Percentiles rank a stretch among this genome's conserved stretches.
These are phyloP conservation scores for Cairneyella variabilis DNA, from an alignment of 495 filamentous ascomycete species.

Conservation along the genomic window DNA sequence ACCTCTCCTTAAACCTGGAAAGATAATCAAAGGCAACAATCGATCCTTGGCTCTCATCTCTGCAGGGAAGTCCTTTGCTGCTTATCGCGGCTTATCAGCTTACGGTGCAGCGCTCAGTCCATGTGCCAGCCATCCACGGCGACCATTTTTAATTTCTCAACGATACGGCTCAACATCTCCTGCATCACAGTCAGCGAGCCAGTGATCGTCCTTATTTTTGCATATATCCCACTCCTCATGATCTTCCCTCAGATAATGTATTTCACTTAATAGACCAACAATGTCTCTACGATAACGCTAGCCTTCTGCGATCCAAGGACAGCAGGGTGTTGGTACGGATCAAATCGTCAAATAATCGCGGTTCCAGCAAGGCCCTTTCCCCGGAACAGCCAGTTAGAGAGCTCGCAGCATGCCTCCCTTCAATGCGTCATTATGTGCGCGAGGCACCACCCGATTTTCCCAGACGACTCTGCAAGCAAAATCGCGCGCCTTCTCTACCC, in stretches of 20 bases:
- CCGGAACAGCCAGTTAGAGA: neutral
- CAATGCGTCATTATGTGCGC: conserved; percentile 20
- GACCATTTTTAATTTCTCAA: neutral
- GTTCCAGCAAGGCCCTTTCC: neutral
- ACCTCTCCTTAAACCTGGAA: no score
- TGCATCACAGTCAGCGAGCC: neutral
- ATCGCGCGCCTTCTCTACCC: conserved; percentile 1
- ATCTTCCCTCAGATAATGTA: neutral
- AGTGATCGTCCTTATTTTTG: neutral
- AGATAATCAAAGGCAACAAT: no score
- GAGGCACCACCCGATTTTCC: conserved; percentile 3
- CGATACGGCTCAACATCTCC: neutral
- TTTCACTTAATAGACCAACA: conserved; percentile 1
- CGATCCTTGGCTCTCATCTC: no score
- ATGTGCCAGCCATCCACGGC: no score
- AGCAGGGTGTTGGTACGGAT: no score
- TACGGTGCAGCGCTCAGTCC: no score
- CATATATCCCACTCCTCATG: neutral
- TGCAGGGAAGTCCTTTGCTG: no score
- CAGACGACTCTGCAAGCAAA: neutral
- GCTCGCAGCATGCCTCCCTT: conserved; percentile 4
- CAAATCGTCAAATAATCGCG: neutral
- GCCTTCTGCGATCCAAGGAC: no score
- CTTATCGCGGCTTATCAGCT: conserved; percentile 1
- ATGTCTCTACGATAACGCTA: conserved; percentile 5